Base-by-base conservation (phyloP, 2,329 filamentous ascomycete species). In the Hymenotorrendiella dingleyae region DNA sequence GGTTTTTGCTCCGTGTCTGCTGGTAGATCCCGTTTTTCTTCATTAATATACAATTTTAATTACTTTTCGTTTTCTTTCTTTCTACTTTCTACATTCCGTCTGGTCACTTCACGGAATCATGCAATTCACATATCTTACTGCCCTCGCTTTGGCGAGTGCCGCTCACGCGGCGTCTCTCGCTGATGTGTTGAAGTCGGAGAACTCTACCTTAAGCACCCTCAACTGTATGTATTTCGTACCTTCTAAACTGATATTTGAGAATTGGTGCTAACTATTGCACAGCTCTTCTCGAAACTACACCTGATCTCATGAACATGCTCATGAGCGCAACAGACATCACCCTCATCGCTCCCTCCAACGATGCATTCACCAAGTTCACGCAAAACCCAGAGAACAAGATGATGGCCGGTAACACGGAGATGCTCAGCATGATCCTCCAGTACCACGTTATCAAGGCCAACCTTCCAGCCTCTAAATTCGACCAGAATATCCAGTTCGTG, bases 261-360 rank as follows among this genome's bases (percentile, higher is more conserved):
- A n/a, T n/a, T n/a, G n/a, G n/a, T n/a, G n/a, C n/a, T n/a, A n/a
- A 24, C 14, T 6, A 27, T 28, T 24, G 12, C 16, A 9, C 12
- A 44, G 42, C 36, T 12, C 24, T 45, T 26, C 36, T 41, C 19
- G 45, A 32, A n/a, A 26, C 40, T 10, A 36, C 46, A 27, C 43
- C 46, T 5, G 32, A 19, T 11, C 40, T 46, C 7, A 20, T 36
- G 6, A 6, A 37, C 4, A 39, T 39, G 24, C 43, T 46, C 22
- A 12, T 20, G 11, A 22, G 3, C n/a, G 61, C 67, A 4, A 50
- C 53, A 7, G 74, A 78, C 53, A 66, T 80, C 46, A 81, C 78
- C n/a, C 66, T 63, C 37, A 48, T 62, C 11, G 59, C 58, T n/a
- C 60, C 60, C 3, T 56, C 43, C 42, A 56, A 61, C 32, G 54